phyloP scores from a whole-genome alignment of 2,329 filamentous ascomycete species.

The Nothopassalora personata region DNA sequence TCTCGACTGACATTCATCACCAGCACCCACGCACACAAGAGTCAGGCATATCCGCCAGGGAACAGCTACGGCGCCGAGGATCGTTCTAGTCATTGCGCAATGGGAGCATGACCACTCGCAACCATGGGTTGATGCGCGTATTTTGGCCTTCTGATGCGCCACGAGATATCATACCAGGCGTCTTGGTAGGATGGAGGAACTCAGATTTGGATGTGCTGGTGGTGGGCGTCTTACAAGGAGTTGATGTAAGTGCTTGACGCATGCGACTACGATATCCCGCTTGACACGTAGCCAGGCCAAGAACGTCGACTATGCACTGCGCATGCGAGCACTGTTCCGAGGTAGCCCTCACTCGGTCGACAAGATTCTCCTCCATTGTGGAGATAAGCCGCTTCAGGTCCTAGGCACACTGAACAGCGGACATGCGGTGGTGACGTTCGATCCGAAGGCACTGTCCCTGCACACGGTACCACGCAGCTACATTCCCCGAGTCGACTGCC shows the following conservation, averaged over 20 bases:
- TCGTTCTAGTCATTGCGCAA: slow-evolving; percentile 66
- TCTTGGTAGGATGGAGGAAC: slow-evolving; percentile 94
- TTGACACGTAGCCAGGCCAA: slow-evolving; percentile 51
- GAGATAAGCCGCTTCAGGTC: slow-evolving; percentile 75
- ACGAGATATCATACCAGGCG: slow-evolving; percentile 66
- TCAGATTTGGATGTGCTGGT: slow-evolving; percentile 87
- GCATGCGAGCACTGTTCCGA: slow-evolving; percentile 75
- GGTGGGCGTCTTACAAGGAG: slow-evolving; percentile 80
- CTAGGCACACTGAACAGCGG: slow-evolving; percentile 72
- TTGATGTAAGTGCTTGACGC: slow-evolving; percentile 61
- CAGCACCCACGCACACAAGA: slow-evolving; percentile 77
- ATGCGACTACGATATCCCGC: background rate
- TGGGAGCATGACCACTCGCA: slow-evolving; percentile 60
- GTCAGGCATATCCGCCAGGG: slow-evolving; percentile 84
- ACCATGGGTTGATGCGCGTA: slow-evolving; percentile 87
- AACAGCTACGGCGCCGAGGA: slow-evolving; percentile 87
- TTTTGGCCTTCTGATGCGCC: slow-evolving; percentile 90
- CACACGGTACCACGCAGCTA: slow-evolving; percentile 47
- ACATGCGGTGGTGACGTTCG: slow-evolving; percentile 47
- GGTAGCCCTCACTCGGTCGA: slow-evolving; percentile 73
- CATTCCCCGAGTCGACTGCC: slow-evolving; percentile 69
- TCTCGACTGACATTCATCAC: slow-evolving; percentile 22
- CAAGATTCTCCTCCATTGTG: slow-evolving; percentile 79
- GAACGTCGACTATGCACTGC: slow-evolving; percentile 82
- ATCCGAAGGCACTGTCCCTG: slow-evolving; percentile 64